Base-by-base conservation (phyloP, 2,329 filamentous ascomycete species). In the Pseudogymnoascus sp. region DNA sequence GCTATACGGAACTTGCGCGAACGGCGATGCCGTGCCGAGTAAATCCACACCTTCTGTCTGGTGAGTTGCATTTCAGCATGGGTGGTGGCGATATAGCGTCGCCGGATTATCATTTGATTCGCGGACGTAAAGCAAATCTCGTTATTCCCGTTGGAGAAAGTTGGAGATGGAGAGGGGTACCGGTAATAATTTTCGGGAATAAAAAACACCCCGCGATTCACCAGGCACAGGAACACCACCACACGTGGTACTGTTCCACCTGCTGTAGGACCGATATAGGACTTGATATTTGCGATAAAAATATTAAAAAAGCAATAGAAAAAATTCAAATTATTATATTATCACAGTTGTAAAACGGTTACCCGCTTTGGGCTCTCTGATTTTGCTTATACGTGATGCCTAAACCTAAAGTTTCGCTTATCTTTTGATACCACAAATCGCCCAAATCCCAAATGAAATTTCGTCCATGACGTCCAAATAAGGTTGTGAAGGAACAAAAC, bases 1-100 rank as follows among this genome's bases (percentile, higher is more conserved):
- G 50, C 50, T 56, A 56, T 56, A 56, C 50, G 50, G 50, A 56
- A 56, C n/a, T 56, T 56, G 50, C 28, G 50, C 50, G 50, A 56
- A 33, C n/a, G 12, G 50, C 50, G 28, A 8, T 56, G 50, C 50
- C 50, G 50, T 56, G 50, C 50, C 50, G 50, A 56, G 50, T 56
- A 7, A 56, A 56, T 56, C 50, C 50, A 56, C 50, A 56, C 21
- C 50, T 18, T 33, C 4, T 33, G 8, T 33, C 16, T 56, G 50
- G 28, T 21, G 28, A 56, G 50, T 56, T 33, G 50, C 50, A 56
- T 12, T 56, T 21, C 16, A 18, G 3, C 50, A 56, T 56, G 50
- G 50, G 16, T 33, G 18, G 50, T 56, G 50, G 28, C 50, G 28
- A 21, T 21, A 56, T 56, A 56, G 50, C 50, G 50, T 33, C 14